phyloP scores from a whole-genome alignment of 1,139 yeast genomes.

The Lodderomyces beijingensis region DNA sequence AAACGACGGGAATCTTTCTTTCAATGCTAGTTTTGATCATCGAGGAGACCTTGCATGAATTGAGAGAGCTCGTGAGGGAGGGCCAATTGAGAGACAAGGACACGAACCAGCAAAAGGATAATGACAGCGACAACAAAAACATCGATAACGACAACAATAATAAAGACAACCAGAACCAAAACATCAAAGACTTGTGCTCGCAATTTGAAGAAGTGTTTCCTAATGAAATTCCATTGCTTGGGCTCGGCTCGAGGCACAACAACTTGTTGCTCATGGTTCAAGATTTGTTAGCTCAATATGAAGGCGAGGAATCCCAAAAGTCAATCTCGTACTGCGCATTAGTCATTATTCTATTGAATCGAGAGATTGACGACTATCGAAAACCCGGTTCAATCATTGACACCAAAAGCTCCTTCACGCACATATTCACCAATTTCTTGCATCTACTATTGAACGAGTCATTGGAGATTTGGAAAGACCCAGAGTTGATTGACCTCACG shows the following conservation, averaged over 20 bases:
- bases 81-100: too few species aligned
- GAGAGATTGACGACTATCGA: slow-evolving; percentile 18
- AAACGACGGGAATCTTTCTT: slow-evolving; percentile 25
- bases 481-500: slow-evolving; percentile 22
- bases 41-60: slow-evolving; percentile 27
- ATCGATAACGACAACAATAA: too few species aligned
- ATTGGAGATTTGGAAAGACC: slow-evolving; percentile 37
- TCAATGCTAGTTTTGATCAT: slow-evolving; percentile 30
- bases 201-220: slow-evolving; percentile 25
- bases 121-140: too few species aligned
- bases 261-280: slow-evolving; percentile 16
- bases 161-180: too few species aligned
- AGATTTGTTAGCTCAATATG: slow-evolving; percentile 11
- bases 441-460: slow-evolving; percentile 14
- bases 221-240: slow-evolving; percentile 18
- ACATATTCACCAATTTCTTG: slow-evolving; percentile 17
- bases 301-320: slow-evolving; percentile 9
- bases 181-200: slow-evolving; percentile 9
- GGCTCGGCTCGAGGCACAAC: slow-evolving; percentile 17
- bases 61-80: slow-evolving; percentile 17
- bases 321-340: slow-evolving; percentile 24
- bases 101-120: too few species aligned
- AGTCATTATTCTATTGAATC: slow-evolving; percentile 21
- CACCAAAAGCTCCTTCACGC: slow-evolving; percentile 16
- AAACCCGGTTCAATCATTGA: slow-evolving; percentile 15